Conservation (phyloP, 495 filamentous ascomycete species). For the Xanthoparmelia taractica region DNA sequence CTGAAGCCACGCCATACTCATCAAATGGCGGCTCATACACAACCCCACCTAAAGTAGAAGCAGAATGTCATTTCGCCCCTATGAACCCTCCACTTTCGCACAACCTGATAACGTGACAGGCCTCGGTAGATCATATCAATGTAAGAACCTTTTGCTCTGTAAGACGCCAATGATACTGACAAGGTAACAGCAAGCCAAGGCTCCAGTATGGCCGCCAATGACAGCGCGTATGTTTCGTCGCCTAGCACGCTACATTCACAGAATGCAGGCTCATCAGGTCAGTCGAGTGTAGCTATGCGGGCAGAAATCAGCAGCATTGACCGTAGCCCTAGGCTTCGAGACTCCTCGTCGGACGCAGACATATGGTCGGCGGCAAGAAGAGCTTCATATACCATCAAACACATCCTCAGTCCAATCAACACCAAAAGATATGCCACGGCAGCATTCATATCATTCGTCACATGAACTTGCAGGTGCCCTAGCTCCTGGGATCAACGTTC, state of each 20-base stretch:
- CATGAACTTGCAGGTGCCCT: conserved; percentile 43
- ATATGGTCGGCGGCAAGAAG: conserved; percentile 54
- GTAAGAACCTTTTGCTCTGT: background rate
- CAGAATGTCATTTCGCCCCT: background rate
- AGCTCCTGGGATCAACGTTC: conserved; percentile 57
- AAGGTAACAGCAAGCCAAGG: background rate
- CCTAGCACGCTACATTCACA: background rate
- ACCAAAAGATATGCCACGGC: conserved; percentile 38
- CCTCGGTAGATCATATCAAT: conserved; percentile 7
- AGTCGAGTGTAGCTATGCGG: conserved; percentile 1
- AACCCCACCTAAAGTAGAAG: background rate
- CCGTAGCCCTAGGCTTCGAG: conserved; percentile 45
- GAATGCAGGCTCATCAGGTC: conserved; percentile 12
- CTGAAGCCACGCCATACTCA: background rate
- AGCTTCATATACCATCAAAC: conserved; percentile 68
- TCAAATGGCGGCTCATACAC: background rate
- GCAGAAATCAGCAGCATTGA: conserved; percentile 34
- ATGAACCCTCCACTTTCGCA: background rate
- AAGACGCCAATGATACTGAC: background rate
- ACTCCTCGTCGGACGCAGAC: conserved; percentile 45
- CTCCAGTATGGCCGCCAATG: conserved; percentile 9
- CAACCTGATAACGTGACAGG: conserved; percentile 9
- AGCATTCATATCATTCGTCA: conserved; percentile 44
- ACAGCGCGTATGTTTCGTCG: conserved; percentile 6
- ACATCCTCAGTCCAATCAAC: conserved; percentile 36